phyloP scores from a whole-genome alignment of 371 early-diverging fungal species.

The Apophysomyces trapeziformis region DNA sequence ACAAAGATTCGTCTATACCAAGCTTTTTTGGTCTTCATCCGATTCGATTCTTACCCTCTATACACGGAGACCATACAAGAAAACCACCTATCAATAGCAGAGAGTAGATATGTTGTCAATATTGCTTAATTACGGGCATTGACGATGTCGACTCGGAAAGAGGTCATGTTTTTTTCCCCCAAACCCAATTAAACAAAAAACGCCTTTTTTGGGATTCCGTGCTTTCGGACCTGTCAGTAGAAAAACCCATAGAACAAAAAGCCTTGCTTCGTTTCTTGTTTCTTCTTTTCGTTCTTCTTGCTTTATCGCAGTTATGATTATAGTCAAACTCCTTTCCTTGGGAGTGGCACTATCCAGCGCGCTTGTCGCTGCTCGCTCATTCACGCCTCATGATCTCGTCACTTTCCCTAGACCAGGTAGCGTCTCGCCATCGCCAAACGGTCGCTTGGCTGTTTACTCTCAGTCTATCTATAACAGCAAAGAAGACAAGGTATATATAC shows the following conservation, averaged over 20 bases:
- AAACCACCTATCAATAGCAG: too few species aligned
- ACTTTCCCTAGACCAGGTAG: conserved; percentile 55
- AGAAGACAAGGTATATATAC: conserved; percentile 43
- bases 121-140: too few species aligned
- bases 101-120: too few species aligned
- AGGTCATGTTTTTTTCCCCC: background rate
- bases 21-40: too few species aligned
- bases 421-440: conserved; percentile 53
- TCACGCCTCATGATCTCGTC: conserved; percentile 56
- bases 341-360: conserved; percentile 3
- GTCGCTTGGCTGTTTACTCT: conserved; percentile 53
- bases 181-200: conserved; percentile 1
- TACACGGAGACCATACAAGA: too few species aligned
- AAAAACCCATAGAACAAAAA: background rate
- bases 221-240: background rate
- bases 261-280: background rate
- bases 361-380: conserved; percentile 19
- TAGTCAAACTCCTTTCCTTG: conserved; percentile 9
- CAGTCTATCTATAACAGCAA: conserved; percentile 51
- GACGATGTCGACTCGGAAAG: too few species aligned
- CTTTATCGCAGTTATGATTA: background rate
- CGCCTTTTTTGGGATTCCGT: conserved; percentile 11
- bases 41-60: too few species aligned
- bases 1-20: too few species aligned
- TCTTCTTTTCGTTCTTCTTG: background rate